phyloP scores from a whole-genome alignment of 2,329 filamentous ascomycete genomes.

The Apiospora rasikravindrae region DNA sequence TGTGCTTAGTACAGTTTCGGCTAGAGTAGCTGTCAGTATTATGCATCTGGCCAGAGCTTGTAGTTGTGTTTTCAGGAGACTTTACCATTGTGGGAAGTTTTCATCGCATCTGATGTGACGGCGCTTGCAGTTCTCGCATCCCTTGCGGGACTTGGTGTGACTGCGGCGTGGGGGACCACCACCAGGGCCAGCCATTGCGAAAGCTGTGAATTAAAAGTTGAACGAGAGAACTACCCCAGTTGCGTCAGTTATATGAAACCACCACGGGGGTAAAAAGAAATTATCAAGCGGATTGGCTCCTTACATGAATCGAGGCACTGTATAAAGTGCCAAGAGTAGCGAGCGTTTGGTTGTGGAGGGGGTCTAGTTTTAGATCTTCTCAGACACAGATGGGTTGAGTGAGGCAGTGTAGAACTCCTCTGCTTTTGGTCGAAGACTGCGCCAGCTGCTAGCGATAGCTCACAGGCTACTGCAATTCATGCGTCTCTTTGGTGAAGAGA shows the following conservation, averaged over 20 bases:
- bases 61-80: slow-evolving; percentile 22
- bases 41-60: background rate
- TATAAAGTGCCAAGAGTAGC: slow-evolving; percentile 35
- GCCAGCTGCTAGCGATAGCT: background rate
- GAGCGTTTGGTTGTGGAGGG: slow-evolving; percentile 36
- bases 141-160: slow-evolving; percentile 98
- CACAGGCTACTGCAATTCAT: background rate
- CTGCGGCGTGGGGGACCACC: slow-evolving; percentile 87
- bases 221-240: slow-evolving; percentile 43
- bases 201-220: slow-evolving; percentile 37
- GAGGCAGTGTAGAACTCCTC: slow-evolving; percentile 24
- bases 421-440: background rate
- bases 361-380: slow-evolving; percentile 32
- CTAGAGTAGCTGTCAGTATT: slow-evolving; percentile 50
- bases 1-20: slow-evolving; percentile 98
- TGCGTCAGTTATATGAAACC: slow-evolving; percentile 28
- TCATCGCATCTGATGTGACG: slow-evolving; percentile 98
- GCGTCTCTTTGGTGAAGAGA: background rate
- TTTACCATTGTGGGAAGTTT: slow-evolving; percentile 94
- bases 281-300: slow-evolving; percentile 19
- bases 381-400: slow-evolving; percentile 24
- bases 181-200: slow-evolving; percentile 87
- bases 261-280: background rate
- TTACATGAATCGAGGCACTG: slow-evolving; percentile 38
- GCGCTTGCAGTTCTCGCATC: slow-evolving; percentile 97